Percentiles rank a stretch among this genome's conserved stretches.
phyloP scores from a whole-genome alignment of 2,329 filamentous ascomycete species.

The Botrytis deweyae region DNA sequence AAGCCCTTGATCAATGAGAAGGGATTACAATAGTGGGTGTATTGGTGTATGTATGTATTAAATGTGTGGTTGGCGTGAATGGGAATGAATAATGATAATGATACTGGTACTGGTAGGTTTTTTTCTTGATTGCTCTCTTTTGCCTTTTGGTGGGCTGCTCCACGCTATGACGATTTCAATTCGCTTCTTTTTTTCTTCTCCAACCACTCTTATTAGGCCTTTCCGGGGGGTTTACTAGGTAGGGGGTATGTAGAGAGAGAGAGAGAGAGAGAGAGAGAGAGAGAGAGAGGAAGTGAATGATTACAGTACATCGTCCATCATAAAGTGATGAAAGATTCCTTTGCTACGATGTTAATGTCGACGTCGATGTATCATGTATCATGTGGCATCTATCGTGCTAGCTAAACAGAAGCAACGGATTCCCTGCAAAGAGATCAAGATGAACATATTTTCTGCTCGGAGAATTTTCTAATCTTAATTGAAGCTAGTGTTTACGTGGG shows the following conservation, averaged over 20 bases:
- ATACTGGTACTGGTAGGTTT: neutral
- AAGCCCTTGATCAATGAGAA: neutral
- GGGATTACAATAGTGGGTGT: neutral
- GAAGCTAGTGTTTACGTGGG: neutral
- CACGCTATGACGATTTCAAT: conserved; percentile 29
- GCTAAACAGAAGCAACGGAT: neutral
- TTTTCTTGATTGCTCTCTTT: conserved; percentile 12
- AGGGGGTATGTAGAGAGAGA: no score
- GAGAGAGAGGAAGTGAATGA: neutral
- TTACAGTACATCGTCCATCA: neutral
- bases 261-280: neutral
- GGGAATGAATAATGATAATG: neutral
- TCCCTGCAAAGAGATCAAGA: neutral
- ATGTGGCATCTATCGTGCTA: neutral
- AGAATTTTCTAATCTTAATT: neutral
- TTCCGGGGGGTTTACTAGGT: neutral
- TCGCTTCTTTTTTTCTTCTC: neutral
- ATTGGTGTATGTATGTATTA: neutral
- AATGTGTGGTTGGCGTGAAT: neutral
- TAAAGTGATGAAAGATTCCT: neutral
- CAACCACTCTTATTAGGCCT: neutral
- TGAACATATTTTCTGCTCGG: neutral
- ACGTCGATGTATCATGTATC: neutral
- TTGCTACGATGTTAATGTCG: neutral
- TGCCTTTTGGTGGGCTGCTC: conserved; percentile 7